These are phyloP conservation scores for Ceratocystis papillata DNA, from an alignment of 2,329 filamentous ascomycete species.

Conservation along the genomic window DNA sequence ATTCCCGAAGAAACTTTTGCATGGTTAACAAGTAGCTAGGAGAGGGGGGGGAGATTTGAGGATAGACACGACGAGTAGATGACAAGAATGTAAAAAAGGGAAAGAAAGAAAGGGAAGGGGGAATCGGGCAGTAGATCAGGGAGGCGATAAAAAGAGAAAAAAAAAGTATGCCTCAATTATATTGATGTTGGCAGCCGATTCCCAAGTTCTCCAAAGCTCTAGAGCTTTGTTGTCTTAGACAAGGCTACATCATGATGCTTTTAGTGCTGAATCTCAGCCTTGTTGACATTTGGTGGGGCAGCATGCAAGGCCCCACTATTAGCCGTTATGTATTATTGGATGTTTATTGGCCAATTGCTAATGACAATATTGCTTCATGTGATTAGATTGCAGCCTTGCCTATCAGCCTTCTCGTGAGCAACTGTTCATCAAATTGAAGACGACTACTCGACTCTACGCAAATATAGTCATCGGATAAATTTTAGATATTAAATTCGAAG, in stretches of 20 bases:
- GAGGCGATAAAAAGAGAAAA: not conserved
- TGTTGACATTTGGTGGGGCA: conserved; percentile 19
- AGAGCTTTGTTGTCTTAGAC: not conserved
- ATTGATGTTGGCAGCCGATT: not conserved
- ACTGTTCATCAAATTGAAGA: not conserved
- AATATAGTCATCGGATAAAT: not conserved
- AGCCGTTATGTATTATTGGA: not conserved
- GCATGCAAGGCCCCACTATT: conserved; percentile 8
- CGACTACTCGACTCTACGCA: not conserved
- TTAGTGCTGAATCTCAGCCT: conserved; percentile 20
- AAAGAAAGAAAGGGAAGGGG: not conserved
- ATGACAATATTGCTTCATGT: no score
- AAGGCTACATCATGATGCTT: conserved; percentile 5
- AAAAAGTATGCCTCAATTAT: not conserved
- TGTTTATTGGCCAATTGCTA: conserved; percentile 19
- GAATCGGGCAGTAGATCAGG: no score
- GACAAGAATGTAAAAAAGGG: not conserved
- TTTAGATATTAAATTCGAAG: not conserved
- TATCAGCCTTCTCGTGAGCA: conserved; percentile 17
- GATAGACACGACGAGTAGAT: not conserved
- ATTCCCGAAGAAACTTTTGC: conserved; percentile 87
- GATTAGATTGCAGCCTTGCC: not conserved
- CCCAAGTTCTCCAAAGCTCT: not conserved
- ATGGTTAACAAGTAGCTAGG: conserved; percentile 39
- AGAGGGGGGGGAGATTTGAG: not conserved